These are phyloP conservation scores for Xerocomellus chrysenteron DNA, from an alignment of 768 basidiomycete genomes.

Conservation along the genomic window DNA sequence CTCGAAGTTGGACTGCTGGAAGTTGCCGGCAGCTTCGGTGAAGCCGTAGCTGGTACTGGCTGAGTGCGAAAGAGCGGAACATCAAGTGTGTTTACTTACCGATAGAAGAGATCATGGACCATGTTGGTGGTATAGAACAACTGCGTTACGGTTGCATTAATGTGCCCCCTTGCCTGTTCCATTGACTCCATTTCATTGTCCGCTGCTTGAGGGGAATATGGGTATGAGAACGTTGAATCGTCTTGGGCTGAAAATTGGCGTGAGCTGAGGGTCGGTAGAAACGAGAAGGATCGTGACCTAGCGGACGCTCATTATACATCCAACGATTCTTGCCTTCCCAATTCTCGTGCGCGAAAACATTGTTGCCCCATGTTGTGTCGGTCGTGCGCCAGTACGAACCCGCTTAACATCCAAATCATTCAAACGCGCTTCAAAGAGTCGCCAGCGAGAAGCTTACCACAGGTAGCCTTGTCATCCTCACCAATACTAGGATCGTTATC, in stretches of 20 bases:
- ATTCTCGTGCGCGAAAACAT: conserved; percentile 94
- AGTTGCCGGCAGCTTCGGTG: conserved; percentile 89
- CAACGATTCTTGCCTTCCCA: conserved; percentile 72
- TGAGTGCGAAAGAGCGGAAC: background rate
- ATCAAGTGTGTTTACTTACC: conserved; percentile 33
- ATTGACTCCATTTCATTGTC: conserved; percentile 51
- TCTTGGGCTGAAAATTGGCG: background rate
- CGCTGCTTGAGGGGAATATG: conserved; percentile 67
- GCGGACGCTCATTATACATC: conserved; percentile 77
- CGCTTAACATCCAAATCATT: conserved; percentile 16
- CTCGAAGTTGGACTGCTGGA: conserved; percentile 97
- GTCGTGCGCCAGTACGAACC: conserved; percentile 56
- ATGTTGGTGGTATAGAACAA: conserved; percentile 86
- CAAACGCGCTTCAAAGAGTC: no score
- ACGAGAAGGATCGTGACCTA: conserved; percentile 31
- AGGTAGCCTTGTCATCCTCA: conserved; percentile 8
- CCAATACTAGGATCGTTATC: conserved; percentile 55
- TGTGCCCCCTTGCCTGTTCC: conserved; percentile 74
- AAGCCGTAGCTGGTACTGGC: conserved; percentile 72
- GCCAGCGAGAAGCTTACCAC: conserved; percentile 5
- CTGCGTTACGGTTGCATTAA: conserved; percentile 85
- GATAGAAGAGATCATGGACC: conserved; percentile 81
- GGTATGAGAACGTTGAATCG: conserved; percentile 57
- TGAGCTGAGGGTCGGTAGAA: background rate
- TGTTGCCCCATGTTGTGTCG: conserved; percentile 86